Evolutionary conservation across 495 filamentous ascomycete species (phyloP), one percentile per base, ranked within the genome.

Genomic region (Margaritispora aquatica): DNA sequence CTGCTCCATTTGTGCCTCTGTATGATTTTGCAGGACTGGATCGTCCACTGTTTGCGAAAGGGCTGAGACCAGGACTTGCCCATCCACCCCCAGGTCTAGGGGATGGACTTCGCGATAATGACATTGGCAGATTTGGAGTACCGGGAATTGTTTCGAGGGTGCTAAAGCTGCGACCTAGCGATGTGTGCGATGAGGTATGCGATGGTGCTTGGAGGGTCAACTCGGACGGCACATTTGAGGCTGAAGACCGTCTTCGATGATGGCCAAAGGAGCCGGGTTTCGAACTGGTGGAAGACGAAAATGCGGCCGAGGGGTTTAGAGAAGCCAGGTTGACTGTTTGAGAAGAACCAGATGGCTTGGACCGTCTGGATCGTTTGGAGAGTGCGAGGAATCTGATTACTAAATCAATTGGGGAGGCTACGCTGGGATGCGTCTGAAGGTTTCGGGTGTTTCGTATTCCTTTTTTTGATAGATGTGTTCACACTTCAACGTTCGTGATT

Each of bases 71-170:
- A 20, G 91, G 91, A 72, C 85, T 93, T 58, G 89, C 83, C 91
- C 92, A 96, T 63, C 90, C 90, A 66, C 88, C 89, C 63, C 87
- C 88, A 61, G 81, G 84, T 55, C 82, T 80, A 60, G 90, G 90
- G 51, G 89, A 93, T 49, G 90, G 90, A 66, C 89, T 93, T 72
- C 89, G 84, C 55, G 89, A 92, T 56, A 91, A 72, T 63, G 90
- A 89, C 91, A 96, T 95, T 62, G 75, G 70, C 61, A 63, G 62
- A 51, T 68, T 75, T 22, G 78, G 77, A 27, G 75, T 80, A 58
- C 74, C 77, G 34, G 66, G 60, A 54, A 66, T 64, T 2, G 59
- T 56, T 44, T 60, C 58, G n/a, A 69, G 53, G n/a, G 57, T 46
- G 2, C 44, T 23, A 10, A 54, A 34, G 48, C 41, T 54, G 36